Evolutionary conservation across 768 basidiomycete genomes (phyloP).

Genomic region (Russula dissimulans): DNA sequence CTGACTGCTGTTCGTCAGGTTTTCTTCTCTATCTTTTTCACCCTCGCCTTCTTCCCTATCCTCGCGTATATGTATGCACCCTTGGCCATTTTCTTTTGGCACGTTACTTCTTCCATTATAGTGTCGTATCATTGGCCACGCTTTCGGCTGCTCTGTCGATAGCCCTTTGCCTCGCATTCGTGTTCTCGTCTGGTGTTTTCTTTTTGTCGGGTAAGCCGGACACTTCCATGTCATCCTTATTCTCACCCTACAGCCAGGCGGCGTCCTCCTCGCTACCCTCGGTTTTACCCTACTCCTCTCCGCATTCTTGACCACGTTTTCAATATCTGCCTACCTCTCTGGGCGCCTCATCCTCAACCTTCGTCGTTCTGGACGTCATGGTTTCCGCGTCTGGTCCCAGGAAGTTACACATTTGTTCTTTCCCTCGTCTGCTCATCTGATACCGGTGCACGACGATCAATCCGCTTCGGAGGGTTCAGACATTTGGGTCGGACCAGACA

Average conservation of each 20-base stretch:
- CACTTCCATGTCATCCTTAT: not conserved
- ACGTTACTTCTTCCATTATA: not conserved
- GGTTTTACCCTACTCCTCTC: slow-evolving; percentile 12
- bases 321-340: slow-evolving; percentile 2
- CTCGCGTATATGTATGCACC: slow-evolving; percentile 15
- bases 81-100: too few species aligned
- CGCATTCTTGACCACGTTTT: slow-evolving; percentile 8
- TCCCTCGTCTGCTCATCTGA: not conserved
- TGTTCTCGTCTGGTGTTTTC: slow-evolving; percentile 9
- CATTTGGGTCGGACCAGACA: not conserved
- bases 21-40: slow-evolving; percentile 8
- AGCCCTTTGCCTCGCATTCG: slow-evolving; percentile 11
- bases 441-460: not conserved
- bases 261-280: slow-evolving; percentile 9
- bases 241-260: not conserved
- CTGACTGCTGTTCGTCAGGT: not conserved
- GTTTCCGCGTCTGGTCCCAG: slow-evolving; percentile 9
- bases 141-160: slow-evolving; percentile 5
- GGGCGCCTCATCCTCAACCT: slow-evolving; percentile 5
- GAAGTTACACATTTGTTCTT: slow-evolving; percentile 3
- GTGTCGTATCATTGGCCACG: not conserved
- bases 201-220: slow-evolving; percentile 4
- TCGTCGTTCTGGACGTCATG: slow-evolving; percentile 4
- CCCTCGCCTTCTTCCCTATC: slow-evolving; percentile 15
- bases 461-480: slow-evolving; percentile 3